Evolutionary conservation across 371 early-diverging fungal species (phyloP).

Genomic region (Hamiltosporidium tvaerminnensis): DNA sequence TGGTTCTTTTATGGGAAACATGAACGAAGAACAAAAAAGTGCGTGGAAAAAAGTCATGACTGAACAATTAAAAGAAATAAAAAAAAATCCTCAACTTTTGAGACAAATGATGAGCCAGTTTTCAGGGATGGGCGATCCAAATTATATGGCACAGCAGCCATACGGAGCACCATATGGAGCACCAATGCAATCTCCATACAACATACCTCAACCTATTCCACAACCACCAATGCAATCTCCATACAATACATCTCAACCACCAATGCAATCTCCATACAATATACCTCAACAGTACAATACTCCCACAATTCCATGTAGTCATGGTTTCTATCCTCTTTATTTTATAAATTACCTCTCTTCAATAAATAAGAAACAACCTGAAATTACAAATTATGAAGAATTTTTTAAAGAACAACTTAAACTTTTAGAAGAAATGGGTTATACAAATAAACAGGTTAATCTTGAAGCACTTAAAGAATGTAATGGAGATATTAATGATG

Average conservation of each 20-base stretch:
- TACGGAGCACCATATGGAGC: too few species aligned
- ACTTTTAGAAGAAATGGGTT: conserved; percentile 40
- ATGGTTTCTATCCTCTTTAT: conserved; percentile 25
- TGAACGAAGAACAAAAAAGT: conserved; percentile 30
- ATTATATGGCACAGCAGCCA: conserved; percentile 1
- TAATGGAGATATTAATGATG: conserved; percentile 31
- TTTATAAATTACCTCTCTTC: not conserved
- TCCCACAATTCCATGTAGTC: conserved; percentile 19
- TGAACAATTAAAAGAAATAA: conserved; percentile 13
- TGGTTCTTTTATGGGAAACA: conserved; percentile 4
- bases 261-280: too few species aligned
- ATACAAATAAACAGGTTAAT: conserved; percentile 25
- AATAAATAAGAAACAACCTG: not conserved
- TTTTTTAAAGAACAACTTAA: conserved; percentile 13
- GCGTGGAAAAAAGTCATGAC: conserved; percentile 11
- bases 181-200: too few species aligned
- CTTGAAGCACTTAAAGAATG: conserved; percentile 23
- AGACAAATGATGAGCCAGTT: not conserved
- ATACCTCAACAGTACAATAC: conserved; percentile 1
- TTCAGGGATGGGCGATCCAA: not conserved
- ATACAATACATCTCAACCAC: not conserved
- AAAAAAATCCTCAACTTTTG: conserved; percentile 25
- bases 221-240: conserved; percentile 8
- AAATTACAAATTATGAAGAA: conserved; percentile 6
- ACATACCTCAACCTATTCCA: not conserved